Evolutionary conservation across 805 yeast species (phyloP).

Genomic region (Ogataea angusta): DNA sequence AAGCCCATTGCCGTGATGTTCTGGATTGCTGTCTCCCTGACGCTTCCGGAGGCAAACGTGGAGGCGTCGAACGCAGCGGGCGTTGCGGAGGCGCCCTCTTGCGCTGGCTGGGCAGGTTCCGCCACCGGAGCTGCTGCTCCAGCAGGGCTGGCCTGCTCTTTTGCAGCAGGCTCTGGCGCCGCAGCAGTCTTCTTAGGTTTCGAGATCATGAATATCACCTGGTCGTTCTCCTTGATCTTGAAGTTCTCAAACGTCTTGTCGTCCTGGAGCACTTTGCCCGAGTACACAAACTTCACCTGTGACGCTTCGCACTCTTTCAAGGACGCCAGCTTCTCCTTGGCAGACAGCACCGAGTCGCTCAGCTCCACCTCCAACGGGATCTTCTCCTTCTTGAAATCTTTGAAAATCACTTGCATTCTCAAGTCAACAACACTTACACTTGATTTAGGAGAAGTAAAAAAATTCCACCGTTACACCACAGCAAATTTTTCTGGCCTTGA

Average conservation of each 20-base stretch:
- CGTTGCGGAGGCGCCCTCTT: constrained; percentile 21
- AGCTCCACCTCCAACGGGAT: constrained; percentile 75
- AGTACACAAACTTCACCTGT: constrained; percentile 85
- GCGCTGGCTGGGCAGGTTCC: constrained; percentile 24
- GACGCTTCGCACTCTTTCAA: constrained; percentile 64
- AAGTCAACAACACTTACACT: constrained; percentile 1
- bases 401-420: constrained; percentile 73
- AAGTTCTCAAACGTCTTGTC: constrained; percentile 67
- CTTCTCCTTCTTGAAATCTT: constrained; percentile 90
- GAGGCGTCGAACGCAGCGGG: constrained; percentile 38
- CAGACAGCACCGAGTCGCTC: constrained; percentile 60
- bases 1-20: constrained; percentile 97
- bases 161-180: constrained; percentile 23
- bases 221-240: constrained; percentile 80
- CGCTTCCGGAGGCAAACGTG: constrained; percentile 72
- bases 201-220: constrained; percentile 88
- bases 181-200: constrained; percentile 41
- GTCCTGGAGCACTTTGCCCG: constrained; percentile 85
- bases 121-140: constrained; percentile 23
- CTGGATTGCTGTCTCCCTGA: constrained; percentile 72
- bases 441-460: constrained; percentile 3
- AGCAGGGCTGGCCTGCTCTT: constrained; percentile 22
- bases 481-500: neutral
- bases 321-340: constrained; percentile 69
- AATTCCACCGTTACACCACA: constrained; percentile 4